A percentile compares a stretch with the other conserved stretches of the same genome.
Conservation (phyloP, 176 grass and related monocot genomes). For the Thinopyrum elongatum region DNA sequence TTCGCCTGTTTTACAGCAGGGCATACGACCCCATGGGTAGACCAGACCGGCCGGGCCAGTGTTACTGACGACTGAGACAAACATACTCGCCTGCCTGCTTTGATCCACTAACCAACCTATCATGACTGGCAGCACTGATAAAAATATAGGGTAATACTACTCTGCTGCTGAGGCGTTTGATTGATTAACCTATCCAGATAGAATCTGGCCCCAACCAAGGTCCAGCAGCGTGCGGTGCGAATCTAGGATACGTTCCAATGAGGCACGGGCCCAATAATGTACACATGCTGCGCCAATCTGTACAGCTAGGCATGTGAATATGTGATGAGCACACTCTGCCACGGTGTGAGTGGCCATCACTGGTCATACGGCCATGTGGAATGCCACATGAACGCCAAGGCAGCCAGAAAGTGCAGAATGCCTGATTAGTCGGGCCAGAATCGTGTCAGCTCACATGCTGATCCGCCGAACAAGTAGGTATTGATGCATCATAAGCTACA, state of each 20-base stretch:
- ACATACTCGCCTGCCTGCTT: constrained; percentile 20
- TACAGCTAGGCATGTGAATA: not conserved
- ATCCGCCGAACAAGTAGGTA: not conserved
- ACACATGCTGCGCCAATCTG: not conserved
- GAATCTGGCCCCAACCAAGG: constrained; percentile 1
- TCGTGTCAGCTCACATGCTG: not conserved
- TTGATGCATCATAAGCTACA: not conserved
- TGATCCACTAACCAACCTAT: constrained; percentile 4
- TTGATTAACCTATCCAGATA: not conserved
- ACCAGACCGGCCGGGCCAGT: not conserved
- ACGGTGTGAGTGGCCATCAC: not conserved
- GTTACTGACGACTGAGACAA: not conserved
- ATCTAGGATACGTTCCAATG: not conserved
- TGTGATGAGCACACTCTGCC: not conserved
- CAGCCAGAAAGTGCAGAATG: not conserved
- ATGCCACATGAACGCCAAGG: not conserved
- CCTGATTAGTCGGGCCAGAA: not conserved
- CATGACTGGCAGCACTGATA: not conserved
- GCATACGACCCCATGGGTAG: not conserved
- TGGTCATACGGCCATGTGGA: not conserved
- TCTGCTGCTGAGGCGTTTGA: too few relatives aligned
- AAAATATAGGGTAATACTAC: not conserved
- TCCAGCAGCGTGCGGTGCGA: not conserved
- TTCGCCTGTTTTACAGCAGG: not conserved
- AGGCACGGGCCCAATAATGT: not conserved